A percentile compares a stretch with the other conserved stretches of the same genome.
phyloP scores from a whole-genome alignment of 2,329 filamentous ascomycete species.

The Endocalyx cinctus region DNA sequence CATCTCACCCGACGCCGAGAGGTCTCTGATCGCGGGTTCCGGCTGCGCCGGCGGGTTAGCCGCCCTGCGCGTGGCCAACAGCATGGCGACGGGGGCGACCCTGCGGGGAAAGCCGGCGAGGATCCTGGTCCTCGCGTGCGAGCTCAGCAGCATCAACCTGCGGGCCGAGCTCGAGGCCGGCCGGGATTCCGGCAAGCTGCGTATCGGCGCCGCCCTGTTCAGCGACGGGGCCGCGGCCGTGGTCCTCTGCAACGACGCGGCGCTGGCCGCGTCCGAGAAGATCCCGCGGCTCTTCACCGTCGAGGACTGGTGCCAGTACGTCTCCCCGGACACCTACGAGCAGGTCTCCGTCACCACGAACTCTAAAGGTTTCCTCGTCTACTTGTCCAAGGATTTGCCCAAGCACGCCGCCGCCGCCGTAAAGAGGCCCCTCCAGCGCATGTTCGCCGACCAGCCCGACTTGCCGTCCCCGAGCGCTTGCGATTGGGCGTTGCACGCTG shows the following conservation, averaged over 20 bases:
- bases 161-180: constrained; percentile 16
- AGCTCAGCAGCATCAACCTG: constrained; percentile 17
- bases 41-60: constrained; percentile 34
- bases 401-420: constrained; percentile 11
- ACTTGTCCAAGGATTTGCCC: constrained; percentile 7
- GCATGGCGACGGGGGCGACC: constrained; percentile 12
- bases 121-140: constrained; percentile 20
- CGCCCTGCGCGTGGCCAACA: constrained; percentile 18
- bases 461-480: constrained; percentile 2
- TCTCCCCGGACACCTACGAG: constrained; percentile 7
- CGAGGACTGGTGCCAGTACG: constrained; percentile 12
- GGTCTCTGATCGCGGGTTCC: constrained; percentile 30
- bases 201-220: constrained; percentile 19
- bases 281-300: constrained; percentile 10
- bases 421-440: constrained; percentile 8
- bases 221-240: constrained; percentile 19
- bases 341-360: constrained; percentile 9
- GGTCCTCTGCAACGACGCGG: constrained; percentile 18
- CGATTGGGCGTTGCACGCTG: constrained; percentile 14
- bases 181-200: constrained; percentile 11
- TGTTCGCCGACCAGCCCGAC: constrained; percentile 7
- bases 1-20: constrained; percentile 23
- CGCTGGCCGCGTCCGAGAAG: constrained; percentile 7
- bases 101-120: constrained; percentile 14
- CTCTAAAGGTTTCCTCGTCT: constrained; percentile 7